Evolutionary conservation across 805 yeast genomes (phyloP).

Genomic region (Zygosaccharomyces kombuchaensis): DNA sequence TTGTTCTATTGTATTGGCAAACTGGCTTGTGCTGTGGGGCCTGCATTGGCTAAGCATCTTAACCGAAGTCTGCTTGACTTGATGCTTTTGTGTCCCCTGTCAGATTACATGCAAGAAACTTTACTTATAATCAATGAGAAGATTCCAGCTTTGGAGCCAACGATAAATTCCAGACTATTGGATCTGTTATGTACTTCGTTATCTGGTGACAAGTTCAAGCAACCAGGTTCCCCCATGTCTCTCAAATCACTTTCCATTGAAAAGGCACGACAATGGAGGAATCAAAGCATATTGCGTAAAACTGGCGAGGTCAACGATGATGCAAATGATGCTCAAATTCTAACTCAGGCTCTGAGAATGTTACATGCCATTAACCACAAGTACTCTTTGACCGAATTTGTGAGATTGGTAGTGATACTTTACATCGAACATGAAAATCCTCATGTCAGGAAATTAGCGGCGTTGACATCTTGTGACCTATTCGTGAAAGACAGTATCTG

Average conservation of each 20-base stretch:
- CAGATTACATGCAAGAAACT: constrained; percentile 77
- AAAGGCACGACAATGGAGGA: constrained; percentile 75
- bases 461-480: constrained; percentile 73
- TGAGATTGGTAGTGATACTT: constrained; percentile 73
- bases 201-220: constrained; percentile 74
- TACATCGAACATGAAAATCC: constrained; percentile 79
- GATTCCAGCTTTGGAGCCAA: constrained; percentile 74
- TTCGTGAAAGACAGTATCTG: constrained; percentile 80
- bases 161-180: constrained; percentile 66
- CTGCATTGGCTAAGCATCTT: constrained; percentile 84
- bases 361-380: constrained; percentile 70
- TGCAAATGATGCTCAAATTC: constrained; percentile 44
- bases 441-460: constrained; percentile 77
- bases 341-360: constrained; percentile 76
- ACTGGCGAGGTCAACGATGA: constrained; percentile 48
- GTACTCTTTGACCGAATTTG: constrained; percentile 80
- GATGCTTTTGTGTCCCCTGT: constrained; percentile 76
- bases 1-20: constrained; percentile 85
- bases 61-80: constrained; percentile 76
- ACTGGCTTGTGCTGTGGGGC: constrained; percentile 84
- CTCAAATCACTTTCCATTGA: constrained; percentile 53
- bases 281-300: constrained; percentile 65
- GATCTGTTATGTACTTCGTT: constrained; percentile 68
- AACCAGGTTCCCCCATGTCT: constrained; percentile 82
- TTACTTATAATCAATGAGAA: constrained; percentile 60